Base-by-base conservation (phyloP, 2,329 filamentous ascomycete genomes). In the Macroventuria anomochaeta region DNA sequence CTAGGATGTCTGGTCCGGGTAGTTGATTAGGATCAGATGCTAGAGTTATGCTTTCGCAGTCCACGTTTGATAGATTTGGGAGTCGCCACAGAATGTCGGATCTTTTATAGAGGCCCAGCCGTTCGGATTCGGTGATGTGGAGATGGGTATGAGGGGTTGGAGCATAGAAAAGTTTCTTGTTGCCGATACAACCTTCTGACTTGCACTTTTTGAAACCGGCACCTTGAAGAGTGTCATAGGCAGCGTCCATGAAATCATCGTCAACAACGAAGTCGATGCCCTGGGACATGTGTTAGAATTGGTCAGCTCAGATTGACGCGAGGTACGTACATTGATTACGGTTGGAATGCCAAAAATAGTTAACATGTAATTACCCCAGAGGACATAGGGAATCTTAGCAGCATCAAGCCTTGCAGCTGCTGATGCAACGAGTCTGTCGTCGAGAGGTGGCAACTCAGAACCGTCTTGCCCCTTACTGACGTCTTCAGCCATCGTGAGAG, bases 301-400 rank as follows among this genome's bases (percentile, higher is more conserved):
- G 17, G 23, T 40, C 34, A 33, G 46, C 46, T 39, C 34, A 48
- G 25, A 47, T 39, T 31, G 28, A 18, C 11, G 13, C 15, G 34
- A 40, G 26, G 36, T 40, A 32, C 34, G 26, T 40, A 33, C 46
- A 40, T 40, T 34, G 46, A 48, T 17, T 40, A 48, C 13, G 25
- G 26, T 48, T 40, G 34, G 46, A 48, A 40, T 25, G 34, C 46
- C 34, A 33, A 40, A 48, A 13, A 48, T 17, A 18, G 34, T 48
- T 18, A 32, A 40, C 46, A 48, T 48, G 46, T 48, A 48, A 23
- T 40, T 39, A 23, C 46, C 46, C 46, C 46, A 48, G 26, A 48
- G 46, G 34, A 48, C 12, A 48, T 31, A 20, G 34, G 46, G 29
- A 32, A 40, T 40, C 17, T 48, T 33, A 25, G 46, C 46, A 33